phyloP scores from a whole-genome alignment of 2,329 filamentous ascomycete species.

The Xylaria digitata region DNA sequence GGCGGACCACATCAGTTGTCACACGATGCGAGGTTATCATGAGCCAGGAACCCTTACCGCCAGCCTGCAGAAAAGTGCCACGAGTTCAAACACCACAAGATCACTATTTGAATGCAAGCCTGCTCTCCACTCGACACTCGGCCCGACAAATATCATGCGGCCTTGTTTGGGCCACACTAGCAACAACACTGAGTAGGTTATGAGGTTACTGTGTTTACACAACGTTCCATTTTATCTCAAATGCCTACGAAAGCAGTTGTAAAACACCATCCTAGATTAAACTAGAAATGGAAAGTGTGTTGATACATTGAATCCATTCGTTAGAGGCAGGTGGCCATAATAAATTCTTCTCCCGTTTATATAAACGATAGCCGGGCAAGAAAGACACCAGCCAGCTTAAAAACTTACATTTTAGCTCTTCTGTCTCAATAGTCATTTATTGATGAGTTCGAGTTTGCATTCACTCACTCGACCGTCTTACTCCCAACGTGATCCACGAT shows the following conservation, averaged over 20 bases:
- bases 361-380: slow-evolving; percentile 12
- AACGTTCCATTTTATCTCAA: slow-evolving; percentile 23
- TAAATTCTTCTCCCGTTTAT: background rate
- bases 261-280: background rate
- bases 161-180: slow-evolving; percentile 17
- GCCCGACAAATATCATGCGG: slow-evolving; percentile 32
- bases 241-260: background rate
- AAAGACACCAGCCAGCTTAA: background rate
- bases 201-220: slow-evolving; percentile 8
- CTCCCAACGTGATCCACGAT: slow-evolving; percentile 14
- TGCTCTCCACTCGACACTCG: slow-evolving; percentile 18
- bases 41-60: background rate
- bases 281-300: slow-evolving; percentile 25
- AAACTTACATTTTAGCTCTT: slow-evolving; percentile 4
- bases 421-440: background rate
- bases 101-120: background rate
- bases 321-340: slow-evolving; percentile 3
- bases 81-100: slow-evolving; percentile 9
- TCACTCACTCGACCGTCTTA: background rate
- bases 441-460: background rate
- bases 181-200: slow-evolving; percentile 13
- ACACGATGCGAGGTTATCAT: slow-evolving; percentile 6
- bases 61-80: slow-evolving; percentile 14
- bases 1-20: background rate
- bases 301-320: background rate